phyloP scores from a whole-genome alignment of 805 yeast species.

The Candida koratica region DNA sequence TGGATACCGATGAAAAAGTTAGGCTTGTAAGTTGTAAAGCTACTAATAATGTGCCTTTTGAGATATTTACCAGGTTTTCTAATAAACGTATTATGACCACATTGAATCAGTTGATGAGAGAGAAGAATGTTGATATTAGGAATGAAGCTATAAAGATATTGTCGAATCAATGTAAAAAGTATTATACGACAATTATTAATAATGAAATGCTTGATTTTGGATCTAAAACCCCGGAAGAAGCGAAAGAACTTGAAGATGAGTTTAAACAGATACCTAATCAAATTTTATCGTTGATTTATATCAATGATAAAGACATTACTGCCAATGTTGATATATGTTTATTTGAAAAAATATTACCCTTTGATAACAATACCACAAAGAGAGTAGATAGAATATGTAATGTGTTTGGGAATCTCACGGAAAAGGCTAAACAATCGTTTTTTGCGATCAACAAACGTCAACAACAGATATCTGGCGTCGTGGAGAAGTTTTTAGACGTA shows the following conservation, averaged over 20 bases:
- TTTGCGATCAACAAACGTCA: conserved; percentile 69
- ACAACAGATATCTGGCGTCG: conserved; percentile 50
- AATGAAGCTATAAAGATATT: conserved; percentile 51
- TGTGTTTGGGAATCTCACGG: conserved; percentile 47
- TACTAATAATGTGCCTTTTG: conserved; percentile 44
- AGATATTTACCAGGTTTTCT: conserved; percentile 47
- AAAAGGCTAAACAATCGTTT: conserved; percentile 60
- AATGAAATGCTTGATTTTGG: conserved; percentile 30
- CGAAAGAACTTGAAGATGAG: conserved; percentile 29
- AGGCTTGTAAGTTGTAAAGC: conserved; percentile 58
- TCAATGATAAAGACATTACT: conserved; percentile 66
- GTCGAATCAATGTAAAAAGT: conserved; percentile 52
- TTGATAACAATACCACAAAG: conserved; percentile 39
- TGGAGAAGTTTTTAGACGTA: conserved; percentile 46
- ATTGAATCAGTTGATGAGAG: conserved; percentile 64
- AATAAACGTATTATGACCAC: conserved; percentile 48
- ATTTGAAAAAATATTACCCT: conserved; percentile 59
- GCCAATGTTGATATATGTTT: conserved; percentile 59
- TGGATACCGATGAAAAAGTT: conserved; percentile 73
- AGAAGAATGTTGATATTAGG: conserved; percentile 63
- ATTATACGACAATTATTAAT: conserved; percentile 21
- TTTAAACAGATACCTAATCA: conserved; percentile 57
- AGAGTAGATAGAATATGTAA: conserved; percentile 54
- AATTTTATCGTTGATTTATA: conserved; percentile 62
- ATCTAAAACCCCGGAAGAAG: conserved; percentile 19